Base-by-base conservation (phyloP, 352 stramenopile species). In the Pythium oligandrum region DNA sequence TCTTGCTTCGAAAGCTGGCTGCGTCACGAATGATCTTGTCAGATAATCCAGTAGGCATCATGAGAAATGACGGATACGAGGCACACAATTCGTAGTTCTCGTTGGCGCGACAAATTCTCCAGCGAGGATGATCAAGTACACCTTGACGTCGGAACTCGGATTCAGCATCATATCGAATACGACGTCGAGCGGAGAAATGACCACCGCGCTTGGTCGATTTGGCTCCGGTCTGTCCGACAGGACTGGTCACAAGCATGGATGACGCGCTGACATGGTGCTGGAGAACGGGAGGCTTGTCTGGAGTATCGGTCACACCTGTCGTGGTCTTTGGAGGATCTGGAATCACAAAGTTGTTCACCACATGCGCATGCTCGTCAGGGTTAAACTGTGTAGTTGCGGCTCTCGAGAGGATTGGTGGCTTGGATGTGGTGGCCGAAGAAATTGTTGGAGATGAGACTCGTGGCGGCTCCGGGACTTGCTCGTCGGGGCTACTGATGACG, bases 1-100 rank as follows among this genome's bases (percentile, higher is more conserved):
- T 80, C 60, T 91, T 90, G 55, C 78, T 90, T 34, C 83, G 79
- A 55, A 92, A 94, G 0, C 64, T 57, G 4, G 81, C 75, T 10
- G 83, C 81, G 40, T 85, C 71, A 26, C 59, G 68, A 42, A 94
- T 78, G 11, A 78, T 82, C 1, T 90, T 79, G 47, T 94, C 78
- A n/a, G 61, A 63, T 5, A 94, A 44, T 31, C 51, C 64, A 12
- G 75, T 55, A 0, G 83, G 83, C 1, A 94, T 81, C 61, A 94
- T 72, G 4, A 94, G 66, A 44, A 88, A 81, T 9, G 61, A 58
- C 7, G 83, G 83, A 55, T 94, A 94, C 34, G 81, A 80, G 6
- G 77, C 48, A 48, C 83, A 92, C 17, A 93, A 55, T 34, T 83
- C 63, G 40, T 93, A 93, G 10, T 86, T 55, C 37, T 75, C 70